These are phyloP conservation scores for Podospora didyma DNA, from an alignment of 495 filamentous ascomycete genomes.

Conservation along the genomic window DNA sequence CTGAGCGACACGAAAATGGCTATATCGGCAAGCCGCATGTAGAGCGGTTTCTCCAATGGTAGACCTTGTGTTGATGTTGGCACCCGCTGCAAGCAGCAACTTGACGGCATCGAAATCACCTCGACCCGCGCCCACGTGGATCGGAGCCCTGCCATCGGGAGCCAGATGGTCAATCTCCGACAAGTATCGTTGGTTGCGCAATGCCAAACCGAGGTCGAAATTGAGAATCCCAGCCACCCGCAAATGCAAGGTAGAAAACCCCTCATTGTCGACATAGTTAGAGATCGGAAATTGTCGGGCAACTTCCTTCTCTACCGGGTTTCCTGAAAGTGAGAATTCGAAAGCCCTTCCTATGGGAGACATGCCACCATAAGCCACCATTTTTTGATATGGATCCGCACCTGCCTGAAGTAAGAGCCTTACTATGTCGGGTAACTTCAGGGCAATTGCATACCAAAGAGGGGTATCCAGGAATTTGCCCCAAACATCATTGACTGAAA, in stretches of 20 bases:
- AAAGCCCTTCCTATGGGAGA: neutral
- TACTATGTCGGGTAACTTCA: neutral
- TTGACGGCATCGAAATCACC: neutral
- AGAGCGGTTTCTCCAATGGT: neutral
- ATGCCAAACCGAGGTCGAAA: neutral
- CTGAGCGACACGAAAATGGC: neutral
- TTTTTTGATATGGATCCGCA: neutral
- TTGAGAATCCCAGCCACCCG: neutral
- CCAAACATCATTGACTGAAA: slow-evolving; percentile 4
- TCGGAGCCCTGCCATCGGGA: neutral
- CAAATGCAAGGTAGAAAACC: neutral
- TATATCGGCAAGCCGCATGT: neutral
- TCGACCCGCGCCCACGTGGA: neutral
- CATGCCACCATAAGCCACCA: neutral
- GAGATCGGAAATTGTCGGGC: neutral
- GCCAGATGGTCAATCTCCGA: neutral
- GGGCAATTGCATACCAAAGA: neutral
- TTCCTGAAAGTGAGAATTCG: neutral
- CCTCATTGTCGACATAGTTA: neutral
- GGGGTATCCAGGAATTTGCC: neutral
- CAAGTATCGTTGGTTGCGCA: neutral
- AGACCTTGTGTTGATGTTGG: neutral
- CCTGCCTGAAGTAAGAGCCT: neutral
- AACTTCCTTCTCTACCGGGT: neutral
- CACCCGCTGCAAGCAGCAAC: neutral